A percentile compares a stretch with the other conserved stretches of the same genome.
phyloP scores from a whole-genome alignment of 805 yeast genomes.

The Kodamaea leandrae region DNA sequence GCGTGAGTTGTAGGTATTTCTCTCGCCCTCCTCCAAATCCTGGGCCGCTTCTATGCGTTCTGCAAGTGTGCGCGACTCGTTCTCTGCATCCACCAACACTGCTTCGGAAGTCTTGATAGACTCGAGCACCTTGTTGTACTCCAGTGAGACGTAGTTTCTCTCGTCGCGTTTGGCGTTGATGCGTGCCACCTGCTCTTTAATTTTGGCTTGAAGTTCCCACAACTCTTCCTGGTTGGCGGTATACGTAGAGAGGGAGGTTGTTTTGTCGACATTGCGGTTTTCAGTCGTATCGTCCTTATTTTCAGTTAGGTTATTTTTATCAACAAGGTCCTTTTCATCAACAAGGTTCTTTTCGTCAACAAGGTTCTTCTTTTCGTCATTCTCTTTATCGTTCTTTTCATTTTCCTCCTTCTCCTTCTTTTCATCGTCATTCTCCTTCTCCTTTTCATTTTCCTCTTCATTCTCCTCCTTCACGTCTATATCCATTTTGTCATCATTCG shows the following conservation, averaged over 20 bases:
- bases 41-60: constrained; percentile 20
- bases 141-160: constrained; percentile 59
- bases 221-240: constrained; percentile 36
- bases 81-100: constrained; percentile 22
- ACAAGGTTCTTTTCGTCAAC: constrained; percentile 16
- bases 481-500: not conserved
- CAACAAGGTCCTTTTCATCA: not conserved
- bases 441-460: not conserved
- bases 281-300: constrained; percentile 11
- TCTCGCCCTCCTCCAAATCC: constrained; percentile 10
- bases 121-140: constrained; percentile 50
- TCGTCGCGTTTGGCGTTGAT: constrained; percentile 54
- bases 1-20: constrained; percentile 20
- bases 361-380: not conserved
- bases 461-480: not conserved
- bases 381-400: not conserved
- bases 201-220: constrained; percentile 45
- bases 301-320: not conserved
- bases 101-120: constrained; percentile 47
- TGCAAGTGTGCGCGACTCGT: constrained; percentile 18
- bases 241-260: constrained; percentile 21
- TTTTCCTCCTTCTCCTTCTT: not conserved
- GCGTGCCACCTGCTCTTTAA: constrained; percentile 43
- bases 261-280: constrained; percentile 13
- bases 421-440: not conserved